Evolutionary conservation across 1,284 basidiomycete genomes (phyloP), one percentile per base, ranked within the genome.

Genomic region (Pisolithus thermaeus): DNA sequence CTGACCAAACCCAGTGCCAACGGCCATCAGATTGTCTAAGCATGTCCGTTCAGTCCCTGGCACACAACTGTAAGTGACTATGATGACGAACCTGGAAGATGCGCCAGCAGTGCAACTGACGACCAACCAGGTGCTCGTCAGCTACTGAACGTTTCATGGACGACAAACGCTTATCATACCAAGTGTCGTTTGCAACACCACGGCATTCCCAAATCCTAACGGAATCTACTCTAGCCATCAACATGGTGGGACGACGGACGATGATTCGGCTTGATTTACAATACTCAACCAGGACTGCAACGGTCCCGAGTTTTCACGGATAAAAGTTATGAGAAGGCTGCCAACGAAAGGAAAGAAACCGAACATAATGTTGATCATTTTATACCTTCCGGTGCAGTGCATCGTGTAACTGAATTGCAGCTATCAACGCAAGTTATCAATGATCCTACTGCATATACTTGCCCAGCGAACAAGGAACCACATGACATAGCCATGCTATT

Each of bases 1-100:
- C 61, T 91, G 88, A 39, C 79, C 81, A 61, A 93, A 90, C 0
- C 88, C 90, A 6, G 89, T 92, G 0, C 87, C 89, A 2, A 91
- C 80, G 3, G 90, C 90, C 70, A 91, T 82, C 39, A 76, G 73
- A 8, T 73, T 74, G 52, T 78, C 83, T 79, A 40, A 27, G 73
- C 74, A 57, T 76, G 77, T 75, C 35, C 5, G 9, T 35, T 55
- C n/a, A 59, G 8, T 60, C 47, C 22, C 38, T 48, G 18, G 52
- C 53, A 18, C 49, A 6, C 39, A 49, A 46, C 36, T 16, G 7
- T 18, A 20, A 37, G 47, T 41, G 37, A 32, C 35, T 18, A 22
- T 32, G 35, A 36, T 30, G 25, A 67, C 72, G 57, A 63, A 81
- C 87, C 76, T 28, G 85, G 84, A 7, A 91, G 70, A 59, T 87